Conservation (phyloP, 352 stramenopile species). For the Phytophthora multivora region DNA sequence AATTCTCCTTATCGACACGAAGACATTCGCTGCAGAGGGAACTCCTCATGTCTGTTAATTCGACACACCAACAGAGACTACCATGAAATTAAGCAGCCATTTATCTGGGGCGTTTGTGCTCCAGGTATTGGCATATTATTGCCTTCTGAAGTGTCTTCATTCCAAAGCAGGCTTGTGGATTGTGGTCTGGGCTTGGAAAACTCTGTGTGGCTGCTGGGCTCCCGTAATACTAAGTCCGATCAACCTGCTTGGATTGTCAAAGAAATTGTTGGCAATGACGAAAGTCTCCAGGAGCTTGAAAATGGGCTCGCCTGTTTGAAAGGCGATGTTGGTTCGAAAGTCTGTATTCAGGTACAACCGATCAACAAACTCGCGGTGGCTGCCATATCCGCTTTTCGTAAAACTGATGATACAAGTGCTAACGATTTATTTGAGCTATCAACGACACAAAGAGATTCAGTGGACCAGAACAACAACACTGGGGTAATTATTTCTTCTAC, state of each 20-base stretch:
- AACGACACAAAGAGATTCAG: background rate
- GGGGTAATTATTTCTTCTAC: conserved; percentile 10
- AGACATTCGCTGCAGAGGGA: conserved; percentile 26
- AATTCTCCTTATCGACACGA: background rate
- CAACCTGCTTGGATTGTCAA: conserved; percentile 20
- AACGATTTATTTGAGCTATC: conserved; percentile 10
- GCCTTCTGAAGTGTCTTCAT: conserved; percentile 16
- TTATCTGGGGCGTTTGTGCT: conserved; percentile 35
- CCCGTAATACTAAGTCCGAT: background rate
- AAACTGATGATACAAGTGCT: background rate
- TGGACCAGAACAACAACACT: background rate
- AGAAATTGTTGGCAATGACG: background rate
- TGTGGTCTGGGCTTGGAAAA: conserved; percentile 1
- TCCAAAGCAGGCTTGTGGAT: background rate
- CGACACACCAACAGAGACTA: background rate
- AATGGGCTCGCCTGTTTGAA: conserved; percentile 8
- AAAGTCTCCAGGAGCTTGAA: conserved; percentile 7
- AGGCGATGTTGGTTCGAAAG: background rate
- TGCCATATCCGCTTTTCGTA: background rate
- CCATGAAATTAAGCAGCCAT: conserved; percentile 6
- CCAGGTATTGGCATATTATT: conserved; percentile 1
- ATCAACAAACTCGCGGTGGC: conserved; percentile 14
- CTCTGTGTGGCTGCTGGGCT: conserved; percentile 9
- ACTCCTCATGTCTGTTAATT: conserved; percentile 26
- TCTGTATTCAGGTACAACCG: conserved; percentile 14